Conservation (phyloP, 140 eudicot genomes). For the Bidens hawaiensis region DNA sequence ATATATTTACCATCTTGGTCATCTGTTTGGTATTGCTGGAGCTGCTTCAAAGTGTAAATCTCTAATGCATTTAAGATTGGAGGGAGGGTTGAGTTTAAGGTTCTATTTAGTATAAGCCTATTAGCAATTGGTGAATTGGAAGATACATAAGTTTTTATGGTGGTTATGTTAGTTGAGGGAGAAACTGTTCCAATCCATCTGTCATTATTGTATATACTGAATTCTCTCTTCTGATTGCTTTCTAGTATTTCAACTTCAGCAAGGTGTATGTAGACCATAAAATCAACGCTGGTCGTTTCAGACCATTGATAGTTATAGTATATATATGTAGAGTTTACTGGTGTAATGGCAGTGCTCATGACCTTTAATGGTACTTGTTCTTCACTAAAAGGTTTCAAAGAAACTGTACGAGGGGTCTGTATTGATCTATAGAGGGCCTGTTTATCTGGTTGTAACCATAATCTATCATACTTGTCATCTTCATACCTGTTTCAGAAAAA, state of each 20-base stretch:
- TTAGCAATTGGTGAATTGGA: background rate
- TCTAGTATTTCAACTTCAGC: slow-evolving; percentile 29
- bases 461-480: slow-evolving; percentile 45
- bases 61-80: slow-evolving; percentile 34
- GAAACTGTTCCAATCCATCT: background rate
- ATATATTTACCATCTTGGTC: slow-evolving; percentile 28
- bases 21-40: slow-evolving; percentile 12
- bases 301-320: background rate
- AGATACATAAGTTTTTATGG: background rate
- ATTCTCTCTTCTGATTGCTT: slow-evolving; percentile 17
- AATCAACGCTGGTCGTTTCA: background rate
- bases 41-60: slow-evolving; percentile 18
- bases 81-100: slow-evolving; percentile 33
- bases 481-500: slow-evolving; percentile 24
- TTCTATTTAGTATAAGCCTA: background rate
- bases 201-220: slow-evolving; percentile 21
- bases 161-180: background rate
- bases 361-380: slow-evolving; percentile 22
- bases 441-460: slow-evolving; percentile 17
- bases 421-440: background rate
- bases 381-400: background rate
- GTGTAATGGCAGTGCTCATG: slow-evolving; percentile 27
- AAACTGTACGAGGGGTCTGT: background rate
- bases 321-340: background rate
- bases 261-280: slow-evolving; percentile 18